Conservation (phyloP, 495 filamentous ascomycete species). For the Daldinia grandis region DNA sequence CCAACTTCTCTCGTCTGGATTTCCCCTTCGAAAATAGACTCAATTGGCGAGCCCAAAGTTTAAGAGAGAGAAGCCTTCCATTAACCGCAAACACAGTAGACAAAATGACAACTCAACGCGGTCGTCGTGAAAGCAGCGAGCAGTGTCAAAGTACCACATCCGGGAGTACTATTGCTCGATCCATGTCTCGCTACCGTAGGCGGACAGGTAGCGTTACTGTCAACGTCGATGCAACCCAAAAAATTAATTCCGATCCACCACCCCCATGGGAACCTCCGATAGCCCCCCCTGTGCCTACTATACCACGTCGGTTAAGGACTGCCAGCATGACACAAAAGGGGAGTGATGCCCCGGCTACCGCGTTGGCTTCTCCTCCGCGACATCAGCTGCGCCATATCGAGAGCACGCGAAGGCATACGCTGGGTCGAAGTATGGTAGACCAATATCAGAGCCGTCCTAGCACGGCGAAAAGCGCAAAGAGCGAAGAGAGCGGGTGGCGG, state of each 20-base stretch:
- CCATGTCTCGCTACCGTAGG: constrained; percentile 68
- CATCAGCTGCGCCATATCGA: constrained; percentile 38
- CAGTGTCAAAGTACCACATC: constrained; percentile 25
- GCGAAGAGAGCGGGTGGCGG: constrained; percentile 37
- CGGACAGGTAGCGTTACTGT: constrained; percentile 38
- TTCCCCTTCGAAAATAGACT: constrained; percentile 19
- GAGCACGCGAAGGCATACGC: constrained; percentile 25
- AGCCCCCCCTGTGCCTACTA: constrained; percentile 46
- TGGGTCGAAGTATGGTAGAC: constrained; percentile 35
- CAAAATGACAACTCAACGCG: constrained; percentile 19
- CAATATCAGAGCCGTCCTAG: constrained; percentile 36
- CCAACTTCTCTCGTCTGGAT: constrained; percentile 32
- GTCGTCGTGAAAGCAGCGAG: constrained; percentile 17
- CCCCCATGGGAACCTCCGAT: constrained; percentile 39
- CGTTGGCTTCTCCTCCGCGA: constrained; percentile 28
- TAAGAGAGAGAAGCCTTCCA: constrained; percentile 17
- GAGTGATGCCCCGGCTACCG: constrained; percentile 20
- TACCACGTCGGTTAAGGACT: constrained; percentile 34
- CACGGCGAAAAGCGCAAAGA: constrained; percentile 35
- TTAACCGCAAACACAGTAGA: constrained; percentile 16
- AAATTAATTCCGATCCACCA: constrained; percentile 43
- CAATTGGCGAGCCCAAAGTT: constrained; percentile 20
- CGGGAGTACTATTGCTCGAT: constrained; percentile 55
- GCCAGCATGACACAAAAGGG: constrained; percentile 39
- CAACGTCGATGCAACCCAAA: constrained; percentile 42